These are phyloP conservation scores for Cryptosporidium bovis DNA, from an alignment of 169 alveolate species.

Conservation along the genomic window DNA sequence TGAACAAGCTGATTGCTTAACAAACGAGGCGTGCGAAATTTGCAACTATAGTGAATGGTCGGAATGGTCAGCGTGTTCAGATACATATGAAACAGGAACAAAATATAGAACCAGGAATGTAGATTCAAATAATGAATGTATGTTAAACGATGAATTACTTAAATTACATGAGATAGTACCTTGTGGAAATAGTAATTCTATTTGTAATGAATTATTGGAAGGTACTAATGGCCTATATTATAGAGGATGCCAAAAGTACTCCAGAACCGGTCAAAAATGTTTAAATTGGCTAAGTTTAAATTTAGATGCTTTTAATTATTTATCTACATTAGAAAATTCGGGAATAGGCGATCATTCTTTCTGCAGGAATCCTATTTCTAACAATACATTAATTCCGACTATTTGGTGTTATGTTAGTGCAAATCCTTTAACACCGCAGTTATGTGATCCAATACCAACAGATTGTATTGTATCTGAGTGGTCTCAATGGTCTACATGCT, in stretches of 20 bases:
- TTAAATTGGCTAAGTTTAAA: slow-evolving; percentile 35
- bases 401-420: slow-evolving; percentile 67
- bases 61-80: slow-evolving; percentile 42
- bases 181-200: slow-evolving; percentile 16
- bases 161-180: neutral
- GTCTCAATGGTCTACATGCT: slow-evolving; percentile 78
- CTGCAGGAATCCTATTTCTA: slow-evolving; percentile 73
- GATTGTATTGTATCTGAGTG: slow-evolving; percentile 79
- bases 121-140: slow-evolving; percentile 20
- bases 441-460: slow-evolving; percentile 76
- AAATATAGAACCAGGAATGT: slow-evolving; percentile 57
- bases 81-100: slow-evolving; percentile 56
- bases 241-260: slow-evolving; percentile 63
- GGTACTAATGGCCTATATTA: slow-evolving; percentile 55
- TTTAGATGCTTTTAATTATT: slow-evolving; percentile 62
- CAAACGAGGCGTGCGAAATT: slow-evolving; percentile 38
- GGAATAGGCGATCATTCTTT: slow-evolving; percentile 57
- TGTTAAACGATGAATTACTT: neutral
- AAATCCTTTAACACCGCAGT: slow-evolving; percentile 48
- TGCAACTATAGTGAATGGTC: slow-evolving; percentile 37
- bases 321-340: slow-evolving; percentile 63
- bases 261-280: slow-evolving; percentile 66
- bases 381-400: slow-evolving; percentile 59
- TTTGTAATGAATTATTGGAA: slow-evolving; percentile 24
- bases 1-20: slow-evolving; percentile 19